Evolutionary conservation across 139 green algal species (phyloP).

Genomic region (Coelastrella sp.): DNA sequence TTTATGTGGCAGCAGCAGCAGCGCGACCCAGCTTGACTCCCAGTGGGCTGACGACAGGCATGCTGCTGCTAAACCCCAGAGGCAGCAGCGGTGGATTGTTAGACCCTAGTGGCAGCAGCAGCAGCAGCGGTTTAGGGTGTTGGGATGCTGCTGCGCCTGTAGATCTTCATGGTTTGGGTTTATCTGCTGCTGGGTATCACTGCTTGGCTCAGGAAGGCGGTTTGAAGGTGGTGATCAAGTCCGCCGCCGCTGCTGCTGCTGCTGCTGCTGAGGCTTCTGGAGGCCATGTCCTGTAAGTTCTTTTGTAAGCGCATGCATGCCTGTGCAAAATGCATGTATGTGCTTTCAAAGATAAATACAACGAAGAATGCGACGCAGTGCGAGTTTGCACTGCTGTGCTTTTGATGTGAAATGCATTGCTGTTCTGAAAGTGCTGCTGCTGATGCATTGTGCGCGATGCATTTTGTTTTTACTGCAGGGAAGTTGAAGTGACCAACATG

Average conservation of each 20-base stretch:
- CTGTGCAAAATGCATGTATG: too few species aligned
- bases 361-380: too few species aligned
- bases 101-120: background rate
- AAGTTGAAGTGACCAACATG: slow-evolving; percentile 63
- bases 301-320: too few species aligned
- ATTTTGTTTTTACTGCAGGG: slow-evolving; percentile 20
- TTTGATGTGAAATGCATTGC: too few species aligned
- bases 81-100: background rate
- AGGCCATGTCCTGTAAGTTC: background rate
- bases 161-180: slow-evolving; percentile 41
- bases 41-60: slow-evolving; percentile 44
- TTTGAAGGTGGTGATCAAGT: slow-evolving; percentile 45
- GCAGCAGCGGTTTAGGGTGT: slow-evolving; percentile 11
- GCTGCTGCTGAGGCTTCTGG: background rate
- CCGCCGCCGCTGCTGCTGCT: slow-evolving; percentile 38
- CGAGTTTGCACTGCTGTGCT: too few species aligned
- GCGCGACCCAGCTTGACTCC: slow-evolving; percentile 16
- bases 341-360: too few species aligned
- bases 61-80: background rate
- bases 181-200: slow-evolving; percentile 55
- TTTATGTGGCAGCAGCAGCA: slow-evolving; percentile 62
- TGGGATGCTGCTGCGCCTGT: slow-evolving; percentile 15
- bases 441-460: too few species aligned
- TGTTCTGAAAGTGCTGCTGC: too few species aligned
- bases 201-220: slow-evolving; percentile 61